Evolutionary conservation across 192 early-diverging fungal genomes (phyloP), one percentile per base, ranked within the genome.

Genomic region (Pilobolus umbonatus): DNA sequence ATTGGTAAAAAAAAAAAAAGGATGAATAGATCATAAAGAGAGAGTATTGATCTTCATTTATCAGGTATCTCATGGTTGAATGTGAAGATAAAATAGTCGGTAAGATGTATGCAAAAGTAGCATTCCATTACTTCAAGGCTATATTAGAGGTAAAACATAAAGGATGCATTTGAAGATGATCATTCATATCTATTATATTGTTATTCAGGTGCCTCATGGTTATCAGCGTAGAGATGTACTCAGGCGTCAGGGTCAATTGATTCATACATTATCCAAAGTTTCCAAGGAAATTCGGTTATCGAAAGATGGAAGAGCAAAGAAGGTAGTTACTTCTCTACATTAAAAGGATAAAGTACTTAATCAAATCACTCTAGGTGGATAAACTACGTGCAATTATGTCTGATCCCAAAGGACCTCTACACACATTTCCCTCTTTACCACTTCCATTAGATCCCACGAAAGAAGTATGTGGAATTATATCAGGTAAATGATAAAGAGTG

Each of bases 31-130:
- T 15, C 2, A 42, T 21, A 8, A 51, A 31, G 21, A 51, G 4
- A 22, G 1, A 5, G 21, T 17, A 11, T 32, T 49, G 15, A 10
- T 10, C 9, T 17, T 5, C n/a, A 43, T 32, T 3, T 36, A 25
- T 35, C 15, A 88, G 88, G 88, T 96, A 95, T 71, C 66, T 99
- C 12, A 94, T 91, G 89, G 94, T 98, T 1, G 97, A 99, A 71
- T 93, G 84, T 67, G 89, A 93, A 55, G 93, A 97, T 72, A 88
- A 81, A 40, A 65, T 73, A 5, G 82, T 81, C 25, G 91, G 92
- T 17, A 87, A 85, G 64, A 87, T 93, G 77, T 99, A 90, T 67
- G 91, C 75, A 4, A 90, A 89, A 74, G 84, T 97, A 5, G 80
- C 84, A 10, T 93, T 80, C 69, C 84, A 91, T 15, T 99, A 87